Evolutionary conservation across 2,329 filamentous ascomycete genomes (phyloP).

Genomic region (Ophiosphaerella narmari): DNA sequence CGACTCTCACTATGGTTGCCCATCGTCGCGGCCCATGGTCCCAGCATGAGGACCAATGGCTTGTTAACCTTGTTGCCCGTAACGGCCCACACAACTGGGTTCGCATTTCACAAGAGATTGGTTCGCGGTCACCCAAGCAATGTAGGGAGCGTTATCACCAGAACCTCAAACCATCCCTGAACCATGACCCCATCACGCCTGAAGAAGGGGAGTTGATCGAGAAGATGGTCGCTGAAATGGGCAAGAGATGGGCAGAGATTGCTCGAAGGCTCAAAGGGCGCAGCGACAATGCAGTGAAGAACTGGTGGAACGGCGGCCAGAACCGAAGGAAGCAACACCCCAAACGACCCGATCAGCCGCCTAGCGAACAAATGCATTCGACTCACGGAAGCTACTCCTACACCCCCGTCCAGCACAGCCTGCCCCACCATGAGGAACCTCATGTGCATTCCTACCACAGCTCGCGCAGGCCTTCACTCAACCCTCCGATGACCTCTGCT

Average conservation of each 20-base stretch:
- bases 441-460: slow-evolving; percentile 32
- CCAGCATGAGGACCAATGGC: slow-evolving; percentile 71
- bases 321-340: slow-evolving; percentile 68
- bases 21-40: slow-evolving; percentile 84
- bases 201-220: slow-evolving; percentile 77
- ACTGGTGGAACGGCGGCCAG: slow-evolving; percentile 96
- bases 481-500: slow-evolving; percentile 31
- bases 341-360: slow-evolving; percentile 34
- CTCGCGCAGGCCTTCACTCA: slow-evolving; percentile 36
- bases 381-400: slow-evolving; percentile 40
- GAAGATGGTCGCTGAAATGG: slow-evolving; percentile 74
- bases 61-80: slow-evolving; percentile 71
- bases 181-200: slow-evolving; percentile 76
- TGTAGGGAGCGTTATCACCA: slow-evolving; percentile 94
- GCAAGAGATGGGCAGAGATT: slow-evolving; percentile 93
- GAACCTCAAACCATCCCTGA: slow-evolving; percentile 84
- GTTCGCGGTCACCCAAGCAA: slow-evolving; percentile 85
- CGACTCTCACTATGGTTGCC: slow-evolving; percentile 48
- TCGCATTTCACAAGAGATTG: slow-evolving; percentile 75
- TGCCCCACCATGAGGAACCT: slow-evolving; percentile 34
- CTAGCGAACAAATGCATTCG: slow-evolving; percentile 36
- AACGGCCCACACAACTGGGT: slow-evolving; percentile 90
- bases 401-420: slow-evolving; percentile 22
- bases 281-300: slow-evolving; percentile 95
- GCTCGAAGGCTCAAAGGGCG: slow-evolving; percentile 79